These are phyloP conservation scores for Rickenella mellea DNA, from an alignment of 768 basidiomycete species.

Conservation along the genomic window DNA sequence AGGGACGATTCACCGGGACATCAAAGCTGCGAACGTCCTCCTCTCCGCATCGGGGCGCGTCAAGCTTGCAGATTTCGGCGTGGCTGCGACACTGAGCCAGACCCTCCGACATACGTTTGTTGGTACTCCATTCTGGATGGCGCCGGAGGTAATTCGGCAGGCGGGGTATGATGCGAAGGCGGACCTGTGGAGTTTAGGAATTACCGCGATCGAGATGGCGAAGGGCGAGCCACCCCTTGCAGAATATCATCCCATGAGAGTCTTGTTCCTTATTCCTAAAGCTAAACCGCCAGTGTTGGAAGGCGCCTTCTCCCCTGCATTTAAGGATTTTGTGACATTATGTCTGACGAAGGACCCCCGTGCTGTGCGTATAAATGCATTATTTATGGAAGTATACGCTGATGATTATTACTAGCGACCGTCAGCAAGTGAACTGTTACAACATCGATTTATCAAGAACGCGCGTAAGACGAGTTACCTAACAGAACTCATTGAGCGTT, in stretches of 20 bases:
- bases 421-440: conserved; percentile 82
- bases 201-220: conserved; percentile 97
- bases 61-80: conserved; percentile 97
- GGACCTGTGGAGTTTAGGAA: conserved; percentile 96
- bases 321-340: conserved; percentile 86
- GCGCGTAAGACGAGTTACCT: conserved; percentile 80
- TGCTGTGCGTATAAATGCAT: conserved; percentile 35
- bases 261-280: conserved; percentile 95
- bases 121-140: conserved; percentile 98
- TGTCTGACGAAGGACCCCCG: conserved; percentile 92
- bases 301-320: conserved; percentile 71
- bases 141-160: conserved; percentile 95
- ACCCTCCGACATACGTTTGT: conserved; percentile 96
- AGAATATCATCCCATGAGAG: conserved; percentile 98
- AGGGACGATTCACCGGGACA: conserved; percentile 95
- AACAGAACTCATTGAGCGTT: conserved; percentile 80
- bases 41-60: conserved; percentile 87
- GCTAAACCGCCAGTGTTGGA: conserved; percentile 89
- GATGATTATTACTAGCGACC: conserved; percentile 54
- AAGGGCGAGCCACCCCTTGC: conserved; percentile 94
- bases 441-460: conserved; percentile 84
- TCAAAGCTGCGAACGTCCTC: conserved; percentile 95
- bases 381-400: not conserved
- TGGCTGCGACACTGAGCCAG: conserved; percentile 92
- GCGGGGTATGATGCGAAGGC: conserved; percentile 94